Percentiles rank a stretch among this genome's conserved stretches.
Evolutionary conservation across 805 yeast species (phyloP).

Genomic region (Zygoascus flipseniorum): DNA sequence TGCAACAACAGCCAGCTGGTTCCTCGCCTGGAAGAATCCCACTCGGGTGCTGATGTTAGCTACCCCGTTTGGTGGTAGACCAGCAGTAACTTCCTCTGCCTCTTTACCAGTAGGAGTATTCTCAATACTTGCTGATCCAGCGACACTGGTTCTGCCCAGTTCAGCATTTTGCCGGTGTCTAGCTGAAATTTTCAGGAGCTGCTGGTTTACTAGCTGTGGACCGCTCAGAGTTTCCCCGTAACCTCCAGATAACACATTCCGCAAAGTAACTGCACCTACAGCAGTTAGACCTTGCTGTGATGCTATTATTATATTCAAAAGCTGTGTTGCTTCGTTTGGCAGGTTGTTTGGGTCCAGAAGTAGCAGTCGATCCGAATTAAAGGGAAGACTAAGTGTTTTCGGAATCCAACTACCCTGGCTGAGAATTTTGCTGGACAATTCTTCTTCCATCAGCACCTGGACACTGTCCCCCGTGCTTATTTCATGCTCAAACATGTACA

Average conservation of each 20-base stretch:
- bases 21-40: constrained; percentile 11
- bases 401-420: not conserved
- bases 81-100: constrained; percentile 1
- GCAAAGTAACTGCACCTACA: not conserved
- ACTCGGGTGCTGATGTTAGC: constrained; percentile 4
- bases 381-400: not conserved
- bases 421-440: not conserved
- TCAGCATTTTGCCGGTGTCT: not conserved
- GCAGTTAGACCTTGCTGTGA: not conserved
- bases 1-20: constrained; percentile 1
- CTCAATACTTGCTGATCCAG: not conserved
- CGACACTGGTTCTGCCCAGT: not conserved
- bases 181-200: not conserved
- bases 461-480: not conserved
- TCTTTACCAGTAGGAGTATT: not conserved
- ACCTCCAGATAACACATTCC: not conserved
- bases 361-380: not conserved
- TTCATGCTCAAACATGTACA: not conserved
- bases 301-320: not conserved
- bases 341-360: not conserved
- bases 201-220: not conserved
- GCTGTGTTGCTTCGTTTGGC: not conserved
- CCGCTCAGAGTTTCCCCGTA: not conserved
- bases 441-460: not conserved
- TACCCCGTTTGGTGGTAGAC: constrained; percentile 1